Conservation (phyloP, 176 grass and related monocot species). For the Ampelocalamus luodianensis region DNA sequence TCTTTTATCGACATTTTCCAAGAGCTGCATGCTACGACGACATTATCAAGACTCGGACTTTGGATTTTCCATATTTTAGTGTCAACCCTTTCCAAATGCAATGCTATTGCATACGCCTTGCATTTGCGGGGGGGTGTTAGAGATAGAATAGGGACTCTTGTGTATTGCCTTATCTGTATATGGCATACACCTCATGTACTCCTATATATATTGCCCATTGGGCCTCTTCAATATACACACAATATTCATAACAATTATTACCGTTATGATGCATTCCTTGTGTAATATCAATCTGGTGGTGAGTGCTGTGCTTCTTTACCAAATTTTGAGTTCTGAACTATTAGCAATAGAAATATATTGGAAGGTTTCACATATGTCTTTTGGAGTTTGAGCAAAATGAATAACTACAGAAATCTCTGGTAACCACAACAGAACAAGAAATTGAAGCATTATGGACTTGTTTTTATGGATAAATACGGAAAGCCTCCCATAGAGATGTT, state of each 20-base stretch:
- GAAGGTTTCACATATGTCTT: background rate
- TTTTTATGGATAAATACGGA: background rate
- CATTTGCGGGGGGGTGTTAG: too few species aligned
- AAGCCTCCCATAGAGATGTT: constrained; percentile 4
- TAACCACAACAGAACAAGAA: background rate
- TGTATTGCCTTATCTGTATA: too few species aligned
- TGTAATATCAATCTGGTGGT: background rate
- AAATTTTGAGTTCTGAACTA: background rate
- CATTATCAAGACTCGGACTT: too few species aligned
- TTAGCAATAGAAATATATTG: background rate
- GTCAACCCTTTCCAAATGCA: too few species aligned
- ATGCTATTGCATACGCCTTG: too few species aligned
- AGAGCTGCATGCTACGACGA: too few species aligned
- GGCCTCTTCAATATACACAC: too few species aligned
- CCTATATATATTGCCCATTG: too few species aligned
- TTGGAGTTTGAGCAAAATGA: constrained; percentile 1
- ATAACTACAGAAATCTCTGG: background rate
- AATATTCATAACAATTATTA: background rate
- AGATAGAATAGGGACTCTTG: too few species aligned
- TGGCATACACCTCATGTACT: too few species aligned
- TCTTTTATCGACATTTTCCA: too few species aligned
- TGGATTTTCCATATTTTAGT: too few species aligned
- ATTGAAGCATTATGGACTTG: background rate
- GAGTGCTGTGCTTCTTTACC: background rate
- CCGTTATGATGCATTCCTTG: background rate